Evolutionary conservation across 192 early-diverging fungal genomes (phyloP).

Genomic region (Coemansia sp.): DNA sequence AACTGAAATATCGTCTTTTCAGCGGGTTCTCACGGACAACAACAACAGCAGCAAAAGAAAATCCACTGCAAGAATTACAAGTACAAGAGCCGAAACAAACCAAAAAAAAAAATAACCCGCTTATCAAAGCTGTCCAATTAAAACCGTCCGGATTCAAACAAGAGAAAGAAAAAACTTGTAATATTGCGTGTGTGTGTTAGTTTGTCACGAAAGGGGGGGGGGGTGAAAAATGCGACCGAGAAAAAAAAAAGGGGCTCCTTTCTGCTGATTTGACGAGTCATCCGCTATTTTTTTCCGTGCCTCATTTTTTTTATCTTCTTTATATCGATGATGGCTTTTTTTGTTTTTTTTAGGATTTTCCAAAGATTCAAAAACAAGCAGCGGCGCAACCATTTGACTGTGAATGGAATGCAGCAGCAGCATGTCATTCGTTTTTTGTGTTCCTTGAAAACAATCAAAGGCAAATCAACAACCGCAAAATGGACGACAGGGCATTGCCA

Average conservation of each 20-base stretch:
- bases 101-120: neutral
- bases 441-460: no score
- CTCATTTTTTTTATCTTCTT: neutral
- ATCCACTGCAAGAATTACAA: no score
- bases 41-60: no score
- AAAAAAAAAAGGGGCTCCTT: constrained; percentile 9
- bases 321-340: neutral
- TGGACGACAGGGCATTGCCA: no score
- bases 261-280: constrained; percentile 2
- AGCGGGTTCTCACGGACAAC: neutral
- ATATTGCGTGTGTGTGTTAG: constrained; percentile 15
- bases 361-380: neutral
- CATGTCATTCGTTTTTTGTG: no score
- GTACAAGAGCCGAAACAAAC: neutral
- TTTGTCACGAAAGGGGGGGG: constrained; percentile 45
- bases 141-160: neutral
- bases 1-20: neutral
- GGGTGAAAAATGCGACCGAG: neutral
- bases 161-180: neutral
- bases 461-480: no score
- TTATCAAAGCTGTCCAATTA: constrained; percentile 1
- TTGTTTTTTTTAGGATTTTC: neutral
- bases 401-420: no score
- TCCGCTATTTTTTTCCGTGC: neutral
- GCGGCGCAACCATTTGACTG: no score